Conservation (phyloP, 2,329 filamentous ascomycete genomes). For the Helminthosporium solani region DNA sequence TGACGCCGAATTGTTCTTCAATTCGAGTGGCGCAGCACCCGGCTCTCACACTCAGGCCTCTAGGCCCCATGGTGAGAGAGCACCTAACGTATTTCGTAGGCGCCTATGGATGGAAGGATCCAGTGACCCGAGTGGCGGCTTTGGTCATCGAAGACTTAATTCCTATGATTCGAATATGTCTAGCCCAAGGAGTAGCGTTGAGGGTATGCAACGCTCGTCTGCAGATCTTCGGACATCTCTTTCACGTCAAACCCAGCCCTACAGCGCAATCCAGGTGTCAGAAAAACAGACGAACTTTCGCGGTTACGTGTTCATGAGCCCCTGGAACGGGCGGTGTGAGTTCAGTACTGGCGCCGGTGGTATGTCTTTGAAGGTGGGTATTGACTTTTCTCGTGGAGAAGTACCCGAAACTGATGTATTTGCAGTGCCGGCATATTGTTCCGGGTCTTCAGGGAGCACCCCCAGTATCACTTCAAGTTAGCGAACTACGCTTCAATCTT, state of each 20-base stretch:
- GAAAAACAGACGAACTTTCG: constrained; percentile 55
- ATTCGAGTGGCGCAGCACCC: constrained; percentile 7
- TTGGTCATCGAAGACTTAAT: constrained; percentile 42
- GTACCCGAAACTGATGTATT: constrained; percentile 8
- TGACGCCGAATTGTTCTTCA: constrained; percentile 17
- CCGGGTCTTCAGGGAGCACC: constrained; percentile 45
- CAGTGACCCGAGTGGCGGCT: constrained; percentile 40
- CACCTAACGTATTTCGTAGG: constrained; percentile 41
- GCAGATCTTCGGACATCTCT: constrained; percentile 20
- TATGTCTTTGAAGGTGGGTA: constrained; percentile 60
- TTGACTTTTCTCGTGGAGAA: not conserved
- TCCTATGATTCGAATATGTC: constrained; percentile 31
- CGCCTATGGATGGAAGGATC: constrained; percentile 53
- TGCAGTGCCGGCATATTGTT: constrained; percentile 67
- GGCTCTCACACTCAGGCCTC: not conserved
- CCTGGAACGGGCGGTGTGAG: constrained; percentile 84
- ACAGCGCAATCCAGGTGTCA: constrained; percentile 42
- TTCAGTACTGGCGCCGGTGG: constrained; percentile 79
- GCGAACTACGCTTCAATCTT: constrained; percentile 88
- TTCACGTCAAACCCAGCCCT: constrained; percentile 27
- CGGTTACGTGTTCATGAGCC: constrained; percentile 75
- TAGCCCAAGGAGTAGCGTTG: constrained; percentile 23
- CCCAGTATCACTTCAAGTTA: constrained; percentile 57
- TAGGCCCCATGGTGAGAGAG: not conserved
- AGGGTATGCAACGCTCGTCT: constrained; percentile 11